A percentile compares a stretch with the other conserved stretches of the same genome.
These are phyloP conservation scores for Persicaria maculosa DNA, from an alignment of 148 eudicot species.

Conservation along the genomic window DNA sequence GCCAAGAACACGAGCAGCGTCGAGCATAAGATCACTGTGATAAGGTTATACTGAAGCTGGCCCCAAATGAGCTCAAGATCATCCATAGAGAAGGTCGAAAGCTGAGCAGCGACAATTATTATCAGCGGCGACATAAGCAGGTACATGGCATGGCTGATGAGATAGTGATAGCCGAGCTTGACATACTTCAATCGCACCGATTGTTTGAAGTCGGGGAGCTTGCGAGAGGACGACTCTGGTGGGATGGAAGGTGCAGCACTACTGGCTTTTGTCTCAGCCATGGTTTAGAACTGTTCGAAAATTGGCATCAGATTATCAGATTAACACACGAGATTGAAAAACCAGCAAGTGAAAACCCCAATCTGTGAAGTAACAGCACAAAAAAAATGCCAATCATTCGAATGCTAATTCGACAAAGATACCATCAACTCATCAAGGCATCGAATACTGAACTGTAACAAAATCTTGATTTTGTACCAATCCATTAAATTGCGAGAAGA, in stretches of 20 bases:
- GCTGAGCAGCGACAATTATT: conserved; percentile 3
- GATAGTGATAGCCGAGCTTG: conserved; percentile 15
- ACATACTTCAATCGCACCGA: conserved; percentile 12
- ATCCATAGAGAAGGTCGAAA: conserved; percentile 10
- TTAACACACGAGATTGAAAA: not conserved
- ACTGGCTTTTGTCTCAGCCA: conserved; percentile 4
- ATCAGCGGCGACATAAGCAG: conserved; percentile 7
- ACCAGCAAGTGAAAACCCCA: not conserved
- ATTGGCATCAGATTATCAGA: conserved; percentile 3
- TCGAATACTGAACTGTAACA: not conserved
- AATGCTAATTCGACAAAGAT: not conserved
- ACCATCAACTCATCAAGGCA: not conserved
- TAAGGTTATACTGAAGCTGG: conserved; percentile 13
- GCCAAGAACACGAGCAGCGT: conserved; percentile 10
- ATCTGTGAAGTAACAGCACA: not conserved
- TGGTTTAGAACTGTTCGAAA: conserved; percentile 6
- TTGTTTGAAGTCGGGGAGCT: conserved; percentile 14
- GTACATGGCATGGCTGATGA: conserved; percentile 16
- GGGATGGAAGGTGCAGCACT: not conserved
- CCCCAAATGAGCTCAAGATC: conserved; percentile 9
- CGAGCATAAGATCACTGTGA: conserved; percentile 9
- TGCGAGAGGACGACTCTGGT: conserved; percentile 4
- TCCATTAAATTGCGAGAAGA: not conserved
- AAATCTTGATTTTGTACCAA: not conserved
- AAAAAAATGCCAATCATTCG: not conserved